Evolutionary conservation across 768 basidiomycete genomes (phyloP), one percentile per base, ranked within the genome.

Genomic region (Suillus variegatus): DNA sequence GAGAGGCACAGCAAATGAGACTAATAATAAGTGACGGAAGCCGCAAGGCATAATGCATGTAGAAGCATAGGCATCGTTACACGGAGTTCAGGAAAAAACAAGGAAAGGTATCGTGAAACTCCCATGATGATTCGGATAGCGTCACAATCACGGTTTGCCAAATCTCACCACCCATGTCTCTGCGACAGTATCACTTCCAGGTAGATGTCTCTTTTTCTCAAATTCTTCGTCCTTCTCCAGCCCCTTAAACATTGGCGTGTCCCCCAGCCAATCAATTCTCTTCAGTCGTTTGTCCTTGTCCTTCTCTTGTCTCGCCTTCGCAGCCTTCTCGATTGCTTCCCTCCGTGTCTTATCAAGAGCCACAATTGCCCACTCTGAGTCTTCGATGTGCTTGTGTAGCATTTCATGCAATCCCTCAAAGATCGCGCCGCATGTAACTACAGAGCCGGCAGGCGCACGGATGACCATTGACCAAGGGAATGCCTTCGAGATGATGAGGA

Each of bases 381-480:
- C 88, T 1, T 67, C 81, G 22, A 92, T 78, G 8, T 80, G 82
- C 57, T 84, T 77, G 60, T 89, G 85, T 35, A 92, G 76, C 56
- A 73, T 69, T 6, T 75, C 68, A 64, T 85, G 77, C 22, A 91
- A 46, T 4, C 81, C 84, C 38, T 85, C 82, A 79, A 89, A 89
- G 6, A 91, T 76, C 22, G 80, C 79, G 57, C 81, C 79, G 65
- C 85, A 87, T 2, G 86, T 86, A 55, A 82, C 65, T 22, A 70
- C 40, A 3, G 76, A 69, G 6, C 74, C 73, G 0, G 67, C 41
- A 0, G 74, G 72, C 20, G 76, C 77, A 25, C 77, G 77, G 65
- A 91, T 83, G 22, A 88, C 84, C 68, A 89, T 82, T 6, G 81
- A 70, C 89, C 90, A 91, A 0, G 89, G 90, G 73, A 90, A 90